Evolutionary conservation across 1,284 basidiomycete species (phyloP), one percentile per base, ranked within the genome.

Genomic region (Boletus albobrunnescens): DNA sequence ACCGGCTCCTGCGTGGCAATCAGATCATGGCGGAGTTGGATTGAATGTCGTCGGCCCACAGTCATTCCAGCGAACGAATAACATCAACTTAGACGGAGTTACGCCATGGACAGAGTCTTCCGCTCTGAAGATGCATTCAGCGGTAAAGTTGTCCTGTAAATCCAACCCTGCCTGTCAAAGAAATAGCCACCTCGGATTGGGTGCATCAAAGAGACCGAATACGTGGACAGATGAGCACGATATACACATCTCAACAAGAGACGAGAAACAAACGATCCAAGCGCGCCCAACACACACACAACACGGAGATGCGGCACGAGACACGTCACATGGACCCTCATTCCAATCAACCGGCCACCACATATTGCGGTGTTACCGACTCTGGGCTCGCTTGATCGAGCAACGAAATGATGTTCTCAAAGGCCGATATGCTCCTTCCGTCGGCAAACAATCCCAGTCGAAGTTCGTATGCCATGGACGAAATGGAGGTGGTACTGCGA

Each of bases 381-480:
- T 57, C 44, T 0, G 61, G 50, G 23, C 49, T 64, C 5, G 50
- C 46, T 39, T 64, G 64, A 49, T 67, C 61, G 35, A 63, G 55
- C 22, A 67, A 28, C n/a, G 59, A 60, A 8, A 63, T 51, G 32
- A 67, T 51, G 46, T 60, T 58, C 32, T 59, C 50, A 24, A 64
- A 49, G 13, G 56, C 49, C 1, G 60, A 47, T 31, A 55, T 52
- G 23, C 59, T 65, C 35, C 46, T 53, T 22, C 55, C 56, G 20
- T 67, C 59, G 4, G 52, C 55, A 38, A 60, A 58, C 23, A 63
- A n/a, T 0, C 58, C 60, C 31, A 64, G 31, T 26, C 54, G 52
- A 10, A 67, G 33, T 45, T 59, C 51, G 35, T 67, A 63, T 3
- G 60, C 41, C 49, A 67, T 47, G 24, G 64, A 67, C 26, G 63